Evolutionary conservation across 2,329 filamentous ascomycete species (phyloP).

Genomic region (Chaetomiaceae sp.): DNA sequence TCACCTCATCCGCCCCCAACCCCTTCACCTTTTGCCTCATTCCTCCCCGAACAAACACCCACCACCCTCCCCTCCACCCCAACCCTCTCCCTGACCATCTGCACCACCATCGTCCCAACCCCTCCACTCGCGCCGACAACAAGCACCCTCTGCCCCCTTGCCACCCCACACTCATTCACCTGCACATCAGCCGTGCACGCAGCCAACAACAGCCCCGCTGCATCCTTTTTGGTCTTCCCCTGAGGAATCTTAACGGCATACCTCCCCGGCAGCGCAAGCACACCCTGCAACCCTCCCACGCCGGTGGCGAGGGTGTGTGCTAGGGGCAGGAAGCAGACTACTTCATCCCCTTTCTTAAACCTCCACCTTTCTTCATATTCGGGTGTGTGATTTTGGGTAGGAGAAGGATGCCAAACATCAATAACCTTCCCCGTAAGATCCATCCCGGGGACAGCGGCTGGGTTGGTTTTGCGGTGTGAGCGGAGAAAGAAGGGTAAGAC

Average conservation of each 20-base stretch:
- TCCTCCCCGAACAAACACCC: constrained; percentile 45
- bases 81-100: constrained; percentile 33
- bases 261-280: constrained; percentile 26
- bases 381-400: too few species aligned
- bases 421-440: constrained; percentile 35
- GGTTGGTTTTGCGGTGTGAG: constrained; percentile 20
- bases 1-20: constrained; percentile 46
- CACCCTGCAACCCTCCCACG: constrained; percentile 28
- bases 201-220: constrained; percentile 33
- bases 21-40: constrained; percentile 41
- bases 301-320: constrained; percentile 26
- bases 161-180: constrained; percentile 25
- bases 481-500: constrained; percentile 31
- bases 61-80: constrained; percentile 36
- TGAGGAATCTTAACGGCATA: constrained; percentile 32
- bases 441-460: constrained; percentile 29
- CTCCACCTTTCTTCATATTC: background rate
- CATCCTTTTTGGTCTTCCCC: constrained; percentile 21
- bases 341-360: constrained; percentile 10
- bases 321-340: constrained; percentile 14
- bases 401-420: constrained; percentile 4
- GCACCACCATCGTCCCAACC: constrained; percentile 43
- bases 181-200: constrained; percentile 34
- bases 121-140: constrained; percentile 49
- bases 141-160: constrained; percentile 34